Conservation (phyloP, 345 rosid species). For the Brassica carinata region DNA sequence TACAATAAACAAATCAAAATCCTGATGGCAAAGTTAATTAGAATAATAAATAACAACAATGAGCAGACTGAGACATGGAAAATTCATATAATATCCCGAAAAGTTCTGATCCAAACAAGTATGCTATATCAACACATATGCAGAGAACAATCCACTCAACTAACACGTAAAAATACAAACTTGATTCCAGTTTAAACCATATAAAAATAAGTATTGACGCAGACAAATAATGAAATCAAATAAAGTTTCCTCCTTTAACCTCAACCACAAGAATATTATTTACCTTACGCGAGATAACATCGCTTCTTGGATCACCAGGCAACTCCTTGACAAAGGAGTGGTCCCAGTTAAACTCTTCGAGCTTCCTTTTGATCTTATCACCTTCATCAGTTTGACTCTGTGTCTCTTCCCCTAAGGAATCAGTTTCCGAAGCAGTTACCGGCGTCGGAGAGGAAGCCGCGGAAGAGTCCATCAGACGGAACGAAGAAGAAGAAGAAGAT, state of each 20-base stretch:
- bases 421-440: constrained; percentile 52
- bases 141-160: background rate
- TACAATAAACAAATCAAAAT: constrained; percentile 6
- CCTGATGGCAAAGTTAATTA: background rate
- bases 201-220: background rate
- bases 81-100: too few relatives aligned
- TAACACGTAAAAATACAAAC: constrained; percentile 8
- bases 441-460: constrained; percentile 43
- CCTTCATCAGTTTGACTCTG: constrained; percentile 54
- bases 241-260: background rate
- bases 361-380: constrained; percentile 37
- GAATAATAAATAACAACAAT: background rate
- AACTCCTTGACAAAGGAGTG: constrained; percentile 78
- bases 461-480: constrained; percentile 36
- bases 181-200: background rate
- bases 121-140: background rate
- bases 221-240: background rate
- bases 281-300: constrained; percentile 82
- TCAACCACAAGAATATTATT: background rate
- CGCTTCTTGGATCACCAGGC: constrained; percentile 82
- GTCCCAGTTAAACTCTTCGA: constrained; percentile 91
- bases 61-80: too few relatives aligned
- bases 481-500: constrained; percentile 20
- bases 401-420: constrained; percentile 64
- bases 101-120: too few relatives aligned